These are phyloP conservation scores for Phytophthora melonis DNA, from an alignment of 352 stramenopile species.

Conservation along the genomic window DNA sequence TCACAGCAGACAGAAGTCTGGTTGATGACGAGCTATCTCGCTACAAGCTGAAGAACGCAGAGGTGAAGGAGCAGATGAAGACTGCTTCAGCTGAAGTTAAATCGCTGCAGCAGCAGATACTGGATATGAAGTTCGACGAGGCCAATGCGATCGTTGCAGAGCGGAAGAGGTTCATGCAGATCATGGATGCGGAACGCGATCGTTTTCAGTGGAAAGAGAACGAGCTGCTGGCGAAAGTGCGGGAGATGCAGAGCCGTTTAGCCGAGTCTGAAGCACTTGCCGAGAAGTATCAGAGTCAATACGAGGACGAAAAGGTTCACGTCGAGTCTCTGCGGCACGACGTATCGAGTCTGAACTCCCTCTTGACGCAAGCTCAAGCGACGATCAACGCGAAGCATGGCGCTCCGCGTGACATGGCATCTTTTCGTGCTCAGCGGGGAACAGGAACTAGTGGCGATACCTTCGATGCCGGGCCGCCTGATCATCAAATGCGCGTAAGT, in stretches of 20 bases:
- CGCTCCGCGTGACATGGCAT: constrained; percentile 11
- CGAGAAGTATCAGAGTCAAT: constrained; percentile 75
- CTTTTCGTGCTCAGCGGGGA: constrained; percentile 16
- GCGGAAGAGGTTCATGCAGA: constrained; percentile 58
- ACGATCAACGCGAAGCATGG: constrained; percentile 57
- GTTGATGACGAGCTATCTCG: constrained; percentile 31
- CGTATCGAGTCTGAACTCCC: constrained; percentile 63
- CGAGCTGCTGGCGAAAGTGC: constrained; percentile 56
- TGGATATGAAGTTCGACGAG: constrained; percentile 66
- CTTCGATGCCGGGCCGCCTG: neutral
- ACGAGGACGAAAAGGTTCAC: constrained; percentile 82
- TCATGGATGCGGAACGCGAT: constrained; percentile 62
- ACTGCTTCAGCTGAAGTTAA: constrained; percentile 38
- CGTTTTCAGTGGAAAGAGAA: constrained; percentile 67
- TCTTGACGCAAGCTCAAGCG: constrained; percentile 70
- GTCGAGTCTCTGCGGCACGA: constrained; percentile 76
- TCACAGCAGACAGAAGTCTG: constrained; percentile 37
- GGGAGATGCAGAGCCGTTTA: constrained; percentile 59
- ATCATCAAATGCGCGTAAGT: constrained; percentile 7
- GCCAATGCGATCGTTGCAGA: constrained; percentile 62
- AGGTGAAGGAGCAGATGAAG: constrained; percentile 45
- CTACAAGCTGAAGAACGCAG: constrained; percentile 21
- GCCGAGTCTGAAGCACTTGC: constrained; percentile 58
- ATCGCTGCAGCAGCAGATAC: constrained; percentile 57
- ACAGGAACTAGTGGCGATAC: neutral